Evolutionary conservation across 1,284 basidiomycete species (phyloP).

Genomic region (Puccinia sorghi): DNA sequence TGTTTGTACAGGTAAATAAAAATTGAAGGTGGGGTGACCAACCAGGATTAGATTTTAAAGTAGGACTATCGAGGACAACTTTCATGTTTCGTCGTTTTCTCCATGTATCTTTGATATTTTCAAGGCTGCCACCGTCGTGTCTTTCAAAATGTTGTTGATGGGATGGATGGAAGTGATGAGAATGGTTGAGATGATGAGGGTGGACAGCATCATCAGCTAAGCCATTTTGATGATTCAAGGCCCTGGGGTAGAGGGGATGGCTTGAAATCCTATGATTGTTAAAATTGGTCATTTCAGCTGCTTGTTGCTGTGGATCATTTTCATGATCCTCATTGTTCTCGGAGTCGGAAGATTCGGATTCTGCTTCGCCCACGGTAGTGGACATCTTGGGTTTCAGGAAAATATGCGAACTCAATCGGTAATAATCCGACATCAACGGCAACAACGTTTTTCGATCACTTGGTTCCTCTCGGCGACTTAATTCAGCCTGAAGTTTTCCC

Average conservation of each 20-base stretch:
- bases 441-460: constrained; percentile 2
- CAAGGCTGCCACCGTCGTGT: constrained; percentile 13
- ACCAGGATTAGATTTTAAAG: constrained; percentile 39
- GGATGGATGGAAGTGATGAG: neutral
- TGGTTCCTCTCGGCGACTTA: constrained; percentile 1
- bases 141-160: neutral
- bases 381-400: constrained; percentile 49
- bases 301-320: constrained; percentile 7
- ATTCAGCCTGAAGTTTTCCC: constrained; percentile 23
- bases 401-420: constrained; percentile 27
- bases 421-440: constrained; percentile 41
- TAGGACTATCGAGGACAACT: constrained; percentile 36
- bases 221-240: neutral
- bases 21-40: neutral
- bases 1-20: neutral
- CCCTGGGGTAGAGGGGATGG: neutral
- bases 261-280: neutral
- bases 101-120: constrained; percentile 42
- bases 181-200: neutral
- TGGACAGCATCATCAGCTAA: neutral
- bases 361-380: constrained; percentile 11
- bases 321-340: constrained; percentile 11
- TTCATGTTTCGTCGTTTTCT: constrained; percentile 42
- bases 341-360: constrained; percentile 5
- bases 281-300: neutral